phyloP scores from a whole-genome alignment of 768 basidiomycete genomes.

The Agrocybe praecox region DNA sequence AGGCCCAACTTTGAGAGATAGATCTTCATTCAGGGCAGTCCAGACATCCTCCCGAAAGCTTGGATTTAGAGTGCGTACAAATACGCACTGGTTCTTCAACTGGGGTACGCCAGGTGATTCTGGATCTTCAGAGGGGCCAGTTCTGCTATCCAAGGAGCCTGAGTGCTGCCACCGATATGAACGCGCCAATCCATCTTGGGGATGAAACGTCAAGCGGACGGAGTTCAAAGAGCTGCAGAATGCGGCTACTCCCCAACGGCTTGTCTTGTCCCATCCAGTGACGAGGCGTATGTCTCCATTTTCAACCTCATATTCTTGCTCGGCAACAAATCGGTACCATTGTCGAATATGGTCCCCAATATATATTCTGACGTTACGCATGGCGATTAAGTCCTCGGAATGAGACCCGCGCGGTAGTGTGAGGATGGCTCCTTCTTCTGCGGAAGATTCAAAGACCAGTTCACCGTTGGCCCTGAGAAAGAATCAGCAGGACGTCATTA shows the following conservation, averaged over 20 bases:
- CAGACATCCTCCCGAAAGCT: constrained; percentile 2
- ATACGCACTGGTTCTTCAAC: background rate
- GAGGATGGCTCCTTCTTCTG: constrained; percentile 11
- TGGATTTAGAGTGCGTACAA: constrained; percentile 4
- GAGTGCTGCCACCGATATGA: constrained; percentile 6
- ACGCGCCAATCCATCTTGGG: background rate
- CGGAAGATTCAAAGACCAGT: constrained; percentile 1
- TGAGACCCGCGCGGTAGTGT: constrained; percentile 10
- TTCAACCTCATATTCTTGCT: constrained; percentile 10
- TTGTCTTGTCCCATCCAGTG: constrained; percentile 18
- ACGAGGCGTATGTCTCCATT: constrained; percentile 22
- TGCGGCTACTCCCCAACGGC: constrained; percentile 21
- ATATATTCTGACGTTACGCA: constrained; percentile 11
- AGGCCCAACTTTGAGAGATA: background rate
- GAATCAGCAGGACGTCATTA: background rate
- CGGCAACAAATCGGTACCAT: constrained; percentile 17
- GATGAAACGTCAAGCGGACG: constrained; percentile 2
- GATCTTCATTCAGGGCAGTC: background rate
- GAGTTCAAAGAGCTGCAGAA: constrained; percentile 5
- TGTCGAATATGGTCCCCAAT: constrained; percentile 10
- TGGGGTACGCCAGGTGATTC: no score
- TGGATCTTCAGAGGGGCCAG: background rate
- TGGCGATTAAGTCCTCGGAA: background rate
- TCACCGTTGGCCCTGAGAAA: background rate
- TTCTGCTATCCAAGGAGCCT: background rate